Evolutionary conservation across 2,329 filamentous ascomycete genomes (phyloP).

Genomic region (Penicillium hesseltinei): DNA sequence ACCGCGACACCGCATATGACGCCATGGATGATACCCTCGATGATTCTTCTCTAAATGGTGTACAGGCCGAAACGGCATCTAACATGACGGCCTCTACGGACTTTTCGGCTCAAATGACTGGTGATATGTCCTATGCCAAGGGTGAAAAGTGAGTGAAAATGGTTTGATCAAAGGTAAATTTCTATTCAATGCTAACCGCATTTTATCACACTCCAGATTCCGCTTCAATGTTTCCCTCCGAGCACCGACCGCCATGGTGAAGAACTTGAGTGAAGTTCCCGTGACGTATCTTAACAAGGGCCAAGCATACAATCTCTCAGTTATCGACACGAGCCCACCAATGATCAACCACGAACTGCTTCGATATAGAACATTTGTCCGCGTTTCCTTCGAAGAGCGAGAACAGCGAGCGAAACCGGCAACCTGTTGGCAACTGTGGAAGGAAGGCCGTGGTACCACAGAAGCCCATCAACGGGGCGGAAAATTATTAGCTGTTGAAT

Average conservation of each 20-base stretch:
- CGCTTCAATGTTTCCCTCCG: slow-evolving; percentile 88
- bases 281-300: slow-evolving; percentile 99
- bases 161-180: slow-evolving; percentile 21
- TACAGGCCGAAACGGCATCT: slow-evolving; percentile 55
- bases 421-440: slow-evolving; percentile 88
- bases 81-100: slow-evolving; percentile 40
- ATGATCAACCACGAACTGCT: slow-evolving; percentile 59
- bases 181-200: slow-evolving; percentile 14
- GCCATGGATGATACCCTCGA: slow-evolving; percentile 68
- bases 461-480: slow-evolving; percentile 93
- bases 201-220: slow-evolving; percentile 55
- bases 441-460: slow-evolving; percentile 91
- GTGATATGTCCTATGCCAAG: slow-evolving; percentile 27
- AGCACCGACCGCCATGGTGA: slow-evolving; percentile 91
- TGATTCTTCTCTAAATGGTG: slow-evolving; percentile 62
- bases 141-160: slow-evolving; percentile 55
- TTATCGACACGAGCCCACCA: slow-evolving; percentile 71
- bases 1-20: slow-evolving; percentile 77
- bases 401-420: slow-evolving; percentile 82
- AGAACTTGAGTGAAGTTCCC: slow-evolving; percentile 82
- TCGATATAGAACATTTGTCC: slow-evolving; percentile 83
- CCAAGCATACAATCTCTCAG: slow-evolving; percentile 83
- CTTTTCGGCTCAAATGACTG: slow-evolving; percentile 21
- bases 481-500: slow-evolving; percentile 91
- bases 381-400: slow-evolving; percentile 97